Conservation (phyloP, 2,329 filamentous ascomycete species). For the Cadophora gregata region DNA sequence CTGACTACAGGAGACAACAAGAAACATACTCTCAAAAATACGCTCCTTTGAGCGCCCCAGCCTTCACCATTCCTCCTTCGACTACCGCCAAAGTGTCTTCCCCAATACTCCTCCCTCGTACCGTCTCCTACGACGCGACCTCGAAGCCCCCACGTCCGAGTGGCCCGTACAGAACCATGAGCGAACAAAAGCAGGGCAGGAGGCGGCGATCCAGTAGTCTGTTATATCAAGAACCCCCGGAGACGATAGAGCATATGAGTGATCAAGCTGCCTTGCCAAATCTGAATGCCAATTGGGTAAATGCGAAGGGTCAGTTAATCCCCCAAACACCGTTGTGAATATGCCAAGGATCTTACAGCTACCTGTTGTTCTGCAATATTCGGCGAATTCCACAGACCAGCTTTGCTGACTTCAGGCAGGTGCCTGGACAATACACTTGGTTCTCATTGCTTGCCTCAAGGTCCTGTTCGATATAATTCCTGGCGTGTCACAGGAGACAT, state of each 20-base stretch:
- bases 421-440: conserved; percentile 96
- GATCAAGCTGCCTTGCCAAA: conserved; percentile 96
- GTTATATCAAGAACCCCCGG: conserved; percentile 93
- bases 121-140: conserved; percentile 89
- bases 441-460: conserved; percentile 89
- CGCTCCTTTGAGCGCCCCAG: conserved; percentile 43
- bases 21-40: neutral
- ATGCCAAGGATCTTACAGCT: conserved; percentile 17
- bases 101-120: conserved; percentile 82
- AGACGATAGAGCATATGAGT: conserved; percentile 96
- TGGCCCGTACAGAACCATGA: conserved; percentile 56
- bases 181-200: conserved; percentile 70
- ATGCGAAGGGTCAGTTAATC: conserved; percentile 85
- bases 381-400: neutral
- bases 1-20: conserved; percentile 13
- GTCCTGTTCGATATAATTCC: conserved; percentile 97
- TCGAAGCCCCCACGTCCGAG: conserved; percentile 71
- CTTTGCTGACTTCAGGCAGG: conserved; percentile 57
- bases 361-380: neutral
- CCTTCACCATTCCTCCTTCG: conserved; percentile 44
- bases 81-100: conserved; percentile 98
- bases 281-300: conserved; percentile 98
- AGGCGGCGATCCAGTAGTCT: conserved; percentile 97
- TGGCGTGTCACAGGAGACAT: conserved; percentile 95
- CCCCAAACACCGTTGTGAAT: neutral